Base-by-base conservation (phyloP, 2,329 filamentous ascomycete genomes). In the Diaporthe batatas region DNA sequence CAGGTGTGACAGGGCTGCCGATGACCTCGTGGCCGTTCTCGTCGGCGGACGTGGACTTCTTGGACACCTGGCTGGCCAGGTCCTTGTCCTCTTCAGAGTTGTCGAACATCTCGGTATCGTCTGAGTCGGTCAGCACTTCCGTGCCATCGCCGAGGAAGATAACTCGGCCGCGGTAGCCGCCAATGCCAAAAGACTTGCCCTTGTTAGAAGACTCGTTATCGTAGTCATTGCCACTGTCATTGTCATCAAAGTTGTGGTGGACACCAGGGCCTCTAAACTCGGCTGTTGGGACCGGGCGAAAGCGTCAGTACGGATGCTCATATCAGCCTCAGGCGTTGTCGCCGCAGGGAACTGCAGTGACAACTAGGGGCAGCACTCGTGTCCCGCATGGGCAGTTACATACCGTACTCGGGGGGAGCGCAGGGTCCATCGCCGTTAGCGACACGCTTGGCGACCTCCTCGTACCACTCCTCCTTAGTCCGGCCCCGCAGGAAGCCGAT, bases 341-440 rank as follows among this genome's bases (percentile, higher is more conserved):
- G 21, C 47, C 32, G 62, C 47, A 39, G 32, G 8, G 14, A 25
- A 6, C 1, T 51, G 59, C 59, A 32, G 29, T 44, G 21, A 36
- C 29, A 65, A 42, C n/a, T 18, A 18, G 53, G 55, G 44, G 44
- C 34, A 11, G 36, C 12, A 67, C 36, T 32, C 55, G 39, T 54
- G 59, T 53, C 53, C 21, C 53, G 25, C 55, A 7, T 49, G 11
- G 57, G 25, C 71, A 82, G 82, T 86, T 86, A 91, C 94, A 92
- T 96, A 95, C 96, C 96, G 88, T 98, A 99, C 91, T 99, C 96
- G 81, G 96, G 96, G 85, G 96, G 96, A 83, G 96, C 96, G 87
- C 96, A 98, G 82, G 96, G 96, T 80, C 96, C 96, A 85, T 99
- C 96, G 84, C 96, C 96, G 82, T 96, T 95, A 79, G 95, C 94